phyloP scores from a whole-genome alignment of 2,329 filamentous ascomycete genomes.

The Xylariaceae sp. region DNA sequence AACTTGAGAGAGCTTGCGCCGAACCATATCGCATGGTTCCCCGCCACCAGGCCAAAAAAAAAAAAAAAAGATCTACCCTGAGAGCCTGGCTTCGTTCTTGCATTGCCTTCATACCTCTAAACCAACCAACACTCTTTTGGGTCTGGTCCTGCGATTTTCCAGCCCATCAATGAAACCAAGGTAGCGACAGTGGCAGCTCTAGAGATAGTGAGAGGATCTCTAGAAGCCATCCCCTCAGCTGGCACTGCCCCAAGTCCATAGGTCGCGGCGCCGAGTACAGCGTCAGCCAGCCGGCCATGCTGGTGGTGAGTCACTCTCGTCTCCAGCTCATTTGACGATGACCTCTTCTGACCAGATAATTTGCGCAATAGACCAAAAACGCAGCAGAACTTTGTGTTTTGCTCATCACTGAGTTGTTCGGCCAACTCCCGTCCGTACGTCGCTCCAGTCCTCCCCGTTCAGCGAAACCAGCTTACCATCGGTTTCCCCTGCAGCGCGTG shows the following conservation, averaged over 20 bases:
- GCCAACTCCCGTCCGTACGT: constrained; percentile 84
- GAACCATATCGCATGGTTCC: constrained; percentile 11
- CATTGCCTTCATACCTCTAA: too few species aligned
- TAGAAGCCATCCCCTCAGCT: constrained; percentile 53
- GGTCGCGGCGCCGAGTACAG: too few species aligned
- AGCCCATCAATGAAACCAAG: constrained; percentile 49
- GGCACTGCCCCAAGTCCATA: constrained; percentile 10
- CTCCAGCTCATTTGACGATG: not conserved
- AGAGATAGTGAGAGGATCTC: constrained; percentile 73
- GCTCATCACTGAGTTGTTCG: constrained; percentile 81
- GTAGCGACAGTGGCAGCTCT: constrained; percentile 67
- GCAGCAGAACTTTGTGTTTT: constrained; percentile 83
- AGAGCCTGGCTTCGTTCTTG: too few species aligned
- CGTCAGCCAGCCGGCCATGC: constrained; percentile 17
- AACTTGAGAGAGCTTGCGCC: too few species aligned
- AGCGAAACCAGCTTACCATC: constrained; percentile 10
- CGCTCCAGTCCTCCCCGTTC: not conserved
- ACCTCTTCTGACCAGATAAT: not conserved
- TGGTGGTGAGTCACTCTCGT: constrained; percentile 23
- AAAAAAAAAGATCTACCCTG: constrained; percentile 15
- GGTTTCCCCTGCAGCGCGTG: constrained; percentile 57
- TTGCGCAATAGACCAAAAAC: constrained; percentile 53
- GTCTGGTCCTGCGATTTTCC: too few species aligned
- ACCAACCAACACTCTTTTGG: too few species aligned
- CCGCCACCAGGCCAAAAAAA: constrained; percentile 20